Base-by-base conservation (phyloP, 2,329 filamentous ascomycete species). In the Diplodia seriata region DNA sequence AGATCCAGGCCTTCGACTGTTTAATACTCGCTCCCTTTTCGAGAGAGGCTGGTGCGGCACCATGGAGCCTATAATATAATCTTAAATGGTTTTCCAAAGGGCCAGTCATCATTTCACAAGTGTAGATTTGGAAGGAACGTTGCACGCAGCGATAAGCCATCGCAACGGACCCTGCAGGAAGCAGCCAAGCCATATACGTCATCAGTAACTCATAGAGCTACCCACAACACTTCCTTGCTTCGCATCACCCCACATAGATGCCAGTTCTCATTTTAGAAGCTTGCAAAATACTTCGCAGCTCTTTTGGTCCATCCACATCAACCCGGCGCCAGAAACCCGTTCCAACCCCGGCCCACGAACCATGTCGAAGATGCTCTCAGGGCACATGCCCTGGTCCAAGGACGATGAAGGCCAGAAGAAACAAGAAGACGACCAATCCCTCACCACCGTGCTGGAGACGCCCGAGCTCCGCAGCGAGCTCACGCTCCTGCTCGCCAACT, bases 401-500 rank as follows among this genome's bases (percentile, higher is more conserved):
- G 14, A 31, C 40, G 50, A 64, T n/a, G n/a, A 36, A 33, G 38
- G 36, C 33, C 49, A 56, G 12, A 40, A 50, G n/a, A 31, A 56
- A 14, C 31, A 57, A 38, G 40, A 63, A 40, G 55, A 33, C 4
- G 65, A 31, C 62, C 66, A 29, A 20, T 56, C 40, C 47, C 47
- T 68, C 14, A 61, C 47, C 7, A 68, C 67, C 3, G 77, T 84
- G 29, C 77, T 84, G 61, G 73, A 75, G 26, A 81, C 80, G 8
- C 74, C 76, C 8, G 75, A 80, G 33, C 76, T 82, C 18, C 79
- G 82, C 18, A 74, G 77, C 51, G 80, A 82, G 33, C 75, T 84
- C 23, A 82, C 81, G 0, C 75, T 83, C 18, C 77, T 84, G n/a
- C 74, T 84, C 20, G 80, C 81, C 15, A 78, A 80, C 49, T 81